Percentiles rank a stretch among this genome's conserved stretches.
phyloP scores from a whole-genome alignment of 352 stramenopile genomes.

The Phytophthora ohioensis region DNA sequence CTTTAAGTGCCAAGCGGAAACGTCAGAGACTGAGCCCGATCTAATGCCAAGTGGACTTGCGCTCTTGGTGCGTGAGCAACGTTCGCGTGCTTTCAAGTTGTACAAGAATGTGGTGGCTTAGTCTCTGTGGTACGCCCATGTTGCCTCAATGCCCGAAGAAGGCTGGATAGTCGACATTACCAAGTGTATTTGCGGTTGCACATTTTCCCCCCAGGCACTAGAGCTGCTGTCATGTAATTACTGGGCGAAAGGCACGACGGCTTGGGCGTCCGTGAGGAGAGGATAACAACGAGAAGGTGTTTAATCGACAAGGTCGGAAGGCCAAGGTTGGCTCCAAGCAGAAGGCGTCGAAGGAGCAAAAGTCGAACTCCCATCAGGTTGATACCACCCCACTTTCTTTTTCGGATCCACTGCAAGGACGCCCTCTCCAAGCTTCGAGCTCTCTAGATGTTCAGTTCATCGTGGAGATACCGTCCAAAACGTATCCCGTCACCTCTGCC shows the following conservation, averaged over 20 bases:
- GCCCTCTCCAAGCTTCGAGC: no score
- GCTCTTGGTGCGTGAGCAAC: slow-evolving; percentile 9
- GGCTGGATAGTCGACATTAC: slow-evolving; percentile 17
- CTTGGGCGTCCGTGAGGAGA: neutral
- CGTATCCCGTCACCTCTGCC: no score
- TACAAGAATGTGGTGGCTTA: slow-evolving; percentile 15
- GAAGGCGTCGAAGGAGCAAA: neutral
- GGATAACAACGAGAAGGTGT: slow-evolving; percentile 1
- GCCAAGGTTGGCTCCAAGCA: neutral
- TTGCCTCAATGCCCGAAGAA: neutral
- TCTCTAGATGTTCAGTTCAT: no score
- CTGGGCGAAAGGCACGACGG: slow-evolving; percentile 9
- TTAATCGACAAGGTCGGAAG: slow-evolving; percentile 10
- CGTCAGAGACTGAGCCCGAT: neutral
- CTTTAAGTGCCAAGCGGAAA: neutral
- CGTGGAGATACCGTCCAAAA: no score
- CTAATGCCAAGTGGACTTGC: neutral
- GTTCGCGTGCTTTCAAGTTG: neutral
- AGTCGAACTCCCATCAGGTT: neutral
- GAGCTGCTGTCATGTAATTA: slow-evolving; percentile 18
- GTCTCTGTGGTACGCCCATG: slow-evolving; percentile 17
- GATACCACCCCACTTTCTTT: neutral
- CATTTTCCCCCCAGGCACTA: slow-evolving; percentile 13
- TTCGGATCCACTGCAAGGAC: neutral
- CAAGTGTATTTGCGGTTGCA: slow-evolving; percentile 16